phyloP scores from a whole-genome alignment of 2,329 filamentous ascomycete genomes.

The Nothopassalora personata region DNA sequence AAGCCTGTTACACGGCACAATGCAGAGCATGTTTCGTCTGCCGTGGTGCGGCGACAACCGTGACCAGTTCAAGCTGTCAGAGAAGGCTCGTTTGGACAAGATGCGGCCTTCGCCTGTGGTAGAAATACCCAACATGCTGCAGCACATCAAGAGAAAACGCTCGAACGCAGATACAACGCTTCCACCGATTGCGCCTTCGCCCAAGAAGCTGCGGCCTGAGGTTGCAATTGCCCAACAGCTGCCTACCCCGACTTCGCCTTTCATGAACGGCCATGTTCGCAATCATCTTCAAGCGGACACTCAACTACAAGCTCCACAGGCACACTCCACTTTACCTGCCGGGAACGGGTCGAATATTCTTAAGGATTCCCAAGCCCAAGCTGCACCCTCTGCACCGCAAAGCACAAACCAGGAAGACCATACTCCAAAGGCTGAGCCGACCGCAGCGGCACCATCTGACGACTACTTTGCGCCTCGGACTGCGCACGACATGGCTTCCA shows the following conservation, averaged over 20 bases:
- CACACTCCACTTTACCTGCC: not conserved
- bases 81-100: conserved; percentile 34
- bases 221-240: conserved; percentile 30
- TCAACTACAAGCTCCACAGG: not conserved
- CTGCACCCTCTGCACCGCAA: not conserved
- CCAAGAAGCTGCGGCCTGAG: conserved; percentile 22
- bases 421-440: not conserved
- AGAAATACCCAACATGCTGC: conserved; percentile 41
- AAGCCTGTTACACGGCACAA: conserved; percentile 29
- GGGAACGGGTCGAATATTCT: not conserved
- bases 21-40: conserved; percentile 49
- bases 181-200: conserved; percentile 13
- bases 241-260: conserved; percentile 10
- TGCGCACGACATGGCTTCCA: conserved; percentile 10
- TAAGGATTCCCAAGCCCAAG: not conserved
- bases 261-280: conserved; percentile 3
- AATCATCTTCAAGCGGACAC: not conserved
- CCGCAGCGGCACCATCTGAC: not conserved
- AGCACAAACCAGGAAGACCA: not conserved
- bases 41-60: conserved; percentile 40
- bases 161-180: conserved; percentile 39
- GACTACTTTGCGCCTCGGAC: conserved; percentile 4
- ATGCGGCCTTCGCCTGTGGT: conserved; percentile 42
- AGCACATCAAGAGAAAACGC: conserved; percentile 56
- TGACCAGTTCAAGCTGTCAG: conserved; percentile 22